Conservation (phyloP, 192 early-diverging fungal genomes). For the Blastocladiella britannica region DNA sequence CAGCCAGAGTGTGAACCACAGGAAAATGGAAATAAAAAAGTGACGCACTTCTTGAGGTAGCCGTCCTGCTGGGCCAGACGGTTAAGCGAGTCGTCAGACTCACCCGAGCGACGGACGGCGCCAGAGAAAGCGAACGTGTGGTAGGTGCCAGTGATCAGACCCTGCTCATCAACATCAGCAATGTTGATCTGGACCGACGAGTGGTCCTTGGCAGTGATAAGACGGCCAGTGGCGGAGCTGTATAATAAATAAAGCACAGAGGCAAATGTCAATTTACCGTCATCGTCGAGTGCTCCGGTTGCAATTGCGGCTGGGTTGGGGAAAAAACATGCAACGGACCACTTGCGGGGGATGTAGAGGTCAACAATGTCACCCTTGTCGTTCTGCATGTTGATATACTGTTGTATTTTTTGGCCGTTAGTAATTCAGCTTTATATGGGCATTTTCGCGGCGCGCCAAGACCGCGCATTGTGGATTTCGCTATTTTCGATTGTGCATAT, state of each 20-base stretch:
- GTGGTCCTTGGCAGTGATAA: slow-evolving; percentile 98
- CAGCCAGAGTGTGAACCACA: background rate
- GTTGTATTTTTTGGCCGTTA: too few relatives aligned
- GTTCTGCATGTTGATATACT: slow-evolving; percentile 1
- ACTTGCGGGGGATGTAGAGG: slow-evolving; percentile 90
- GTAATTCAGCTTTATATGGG: too few relatives aligned
- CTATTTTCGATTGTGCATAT: too few relatives aligned
- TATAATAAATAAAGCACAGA: slow-evolving; percentile 1
- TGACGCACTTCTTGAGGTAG: slow-evolving; percentile 35
- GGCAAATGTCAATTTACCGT: slow-evolving; percentile 1
- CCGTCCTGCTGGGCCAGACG: slow-evolving; percentile 57
- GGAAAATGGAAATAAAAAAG: background rate
- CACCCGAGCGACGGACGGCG: slow-evolving; percentile 68
- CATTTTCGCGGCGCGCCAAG: too few relatives aligned
- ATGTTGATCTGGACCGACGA: slow-evolving; percentile 95
- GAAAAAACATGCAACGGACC: slow-evolving; percentile 30
- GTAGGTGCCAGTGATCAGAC: slow-evolving; percentile 47
- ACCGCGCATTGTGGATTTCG: too few relatives aligned
- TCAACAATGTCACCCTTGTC: slow-evolving; percentile 25
- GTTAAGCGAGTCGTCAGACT: slow-evolving; percentile 94
- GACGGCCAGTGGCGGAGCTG: slow-evolving; percentile 92
- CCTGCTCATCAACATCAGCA: slow-evolving; percentile 72
- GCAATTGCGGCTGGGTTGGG: slow-evolving; percentile 4
- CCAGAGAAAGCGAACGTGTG: slow-evolving; percentile 82
- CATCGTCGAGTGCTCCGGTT: background rate